Evolutionary conservation across 805 yeast species (phyloP), one percentile per base, ranked within the genome.

Genomic region (Novakomyces olei): DNA sequence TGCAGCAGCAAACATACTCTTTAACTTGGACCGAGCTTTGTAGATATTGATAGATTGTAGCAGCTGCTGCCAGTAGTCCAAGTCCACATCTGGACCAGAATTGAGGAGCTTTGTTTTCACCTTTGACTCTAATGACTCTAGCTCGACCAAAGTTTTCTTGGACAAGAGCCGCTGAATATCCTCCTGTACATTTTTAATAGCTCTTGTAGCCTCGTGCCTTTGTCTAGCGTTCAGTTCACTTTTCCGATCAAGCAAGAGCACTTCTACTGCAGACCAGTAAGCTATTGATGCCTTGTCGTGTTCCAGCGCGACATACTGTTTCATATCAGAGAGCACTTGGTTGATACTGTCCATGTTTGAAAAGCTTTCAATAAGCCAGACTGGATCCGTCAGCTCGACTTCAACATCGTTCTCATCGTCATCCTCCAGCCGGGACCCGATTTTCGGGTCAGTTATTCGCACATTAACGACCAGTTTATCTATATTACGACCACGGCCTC

Each of bases 41-140:
- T 44, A 37, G 7, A 35, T 32, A 14, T 31, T 12, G 17, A 49
- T 29, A 26, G 46, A 46, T 19, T 40, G 37, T 16, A 40, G 30
- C 29, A 49, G 26, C 16, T 36, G 43, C 9, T 33, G 32, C 54
- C 54, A 49, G 32, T 49, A 49, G 26, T 44, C 50, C 5, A 38
- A 37, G 27, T 49, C 51, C 6, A 45, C 33, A n/a, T n/a, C n/a
- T 1, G 37, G 35, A 4, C 35, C 38, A 19, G 39, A 38, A 10
- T 36, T 29, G 5, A 26, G 8, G 25, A 49, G 36, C 29, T 41
- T 40, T 5, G 14, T n/a, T 24, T 39, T 32, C 14, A 47, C 41
- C 12, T 38, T 28, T 5, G 20, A 15, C 34, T 47, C 46, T 10
- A 50, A 32, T 5, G 34, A 39, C 9, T 27, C 37, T 5, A 51